These are phyloP conservation scores for Leishmania gerbilli DNA, from an alignment of 208 protist species.

Conservation along the genomic window DNA sequence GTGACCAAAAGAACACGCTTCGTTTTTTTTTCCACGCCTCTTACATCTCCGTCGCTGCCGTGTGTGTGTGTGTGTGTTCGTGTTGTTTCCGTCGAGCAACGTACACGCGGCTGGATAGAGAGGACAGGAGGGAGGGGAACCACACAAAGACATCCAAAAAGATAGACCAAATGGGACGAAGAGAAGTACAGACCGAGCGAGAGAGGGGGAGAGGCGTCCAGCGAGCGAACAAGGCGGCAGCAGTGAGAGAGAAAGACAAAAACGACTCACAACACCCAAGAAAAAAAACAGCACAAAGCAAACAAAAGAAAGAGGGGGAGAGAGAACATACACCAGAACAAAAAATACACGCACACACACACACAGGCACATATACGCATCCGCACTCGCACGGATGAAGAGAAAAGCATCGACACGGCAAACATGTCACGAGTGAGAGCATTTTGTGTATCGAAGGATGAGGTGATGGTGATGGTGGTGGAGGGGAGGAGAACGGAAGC, in stretches of 20 bases:
- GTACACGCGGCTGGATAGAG: not conserved
- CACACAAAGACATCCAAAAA: not conserved
- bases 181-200: not conserved
- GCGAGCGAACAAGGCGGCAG: constrained; percentile 4
- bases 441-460: too few relatives aligned
- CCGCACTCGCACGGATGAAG: too few relatives aligned
- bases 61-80: not conserved
- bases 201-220: not conserved
- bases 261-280: not conserved
- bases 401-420: too few relatives aligned
- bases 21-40: not conserved
- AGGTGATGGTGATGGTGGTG: not conserved
- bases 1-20: not conserved
- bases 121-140: not conserved
- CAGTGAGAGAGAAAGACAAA: constrained; percentile 8
- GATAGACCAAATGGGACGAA: not conserved
- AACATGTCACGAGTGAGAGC: too few relatives aligned
- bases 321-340: not conserved
- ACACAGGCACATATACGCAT: not conserved
- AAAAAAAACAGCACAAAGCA: not conserved
- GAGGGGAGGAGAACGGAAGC: not conserved
- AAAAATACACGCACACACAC: not conserved
- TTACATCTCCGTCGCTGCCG: not conserved
- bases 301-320: not conserved
- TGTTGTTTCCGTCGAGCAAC: not conserved